Conservation (phyloP, 495 filamentous ascomycete species). For the Xylaria intraflava region DNA sequence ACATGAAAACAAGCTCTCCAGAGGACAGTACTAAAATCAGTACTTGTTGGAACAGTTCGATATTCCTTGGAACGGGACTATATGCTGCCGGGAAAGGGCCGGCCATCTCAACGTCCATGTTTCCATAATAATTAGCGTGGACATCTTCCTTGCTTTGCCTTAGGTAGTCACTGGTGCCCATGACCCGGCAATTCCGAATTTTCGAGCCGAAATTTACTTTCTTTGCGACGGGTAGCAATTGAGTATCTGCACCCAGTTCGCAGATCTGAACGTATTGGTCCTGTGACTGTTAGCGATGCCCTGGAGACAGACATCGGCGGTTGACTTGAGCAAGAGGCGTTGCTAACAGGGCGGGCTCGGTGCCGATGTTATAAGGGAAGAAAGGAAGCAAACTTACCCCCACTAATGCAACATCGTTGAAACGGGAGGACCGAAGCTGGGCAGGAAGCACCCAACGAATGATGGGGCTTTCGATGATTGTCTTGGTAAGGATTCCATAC, state of each 20-base stretch:
- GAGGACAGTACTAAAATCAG: conserved; percentile 65
- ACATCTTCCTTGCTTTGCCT: conserved; percentile 19
- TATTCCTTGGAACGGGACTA: not conserved
- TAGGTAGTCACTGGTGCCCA: conserved; percentile 40
- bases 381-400: conserved; percentile 47
- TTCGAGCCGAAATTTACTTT: conserved; percentile 70
- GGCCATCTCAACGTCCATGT: conserved; percentile 17
- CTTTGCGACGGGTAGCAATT: conserved; percentile 60
- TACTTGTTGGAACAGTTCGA: conserved; percentile 62
- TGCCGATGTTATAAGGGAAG: not conserved
- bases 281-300: conserved; percentile 34
- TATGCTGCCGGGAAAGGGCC: not conserved
- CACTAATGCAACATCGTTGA: conserved; percentile 89
- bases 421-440: conserved; percentile 56
- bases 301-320: not conserved
- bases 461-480: conserved; percentile 66
- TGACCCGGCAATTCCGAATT: conserved; percentile 58
- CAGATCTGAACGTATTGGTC: conserved; percentile 65
- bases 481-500: conserved; percentile 68
- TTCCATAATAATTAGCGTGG: conserved; percentile 28
- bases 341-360: not conserved
- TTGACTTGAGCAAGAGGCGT: not conserved
- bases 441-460: conserved; percentile 77
- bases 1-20: conserved; percentile 66
- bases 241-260: conserved; percentile 53